These are phyloP conservation scores for Chaetomiaceae sp. DNA, from an alignment of 2,329 filamentous ascomycete species.

Conservation along the genomic window DNA sequence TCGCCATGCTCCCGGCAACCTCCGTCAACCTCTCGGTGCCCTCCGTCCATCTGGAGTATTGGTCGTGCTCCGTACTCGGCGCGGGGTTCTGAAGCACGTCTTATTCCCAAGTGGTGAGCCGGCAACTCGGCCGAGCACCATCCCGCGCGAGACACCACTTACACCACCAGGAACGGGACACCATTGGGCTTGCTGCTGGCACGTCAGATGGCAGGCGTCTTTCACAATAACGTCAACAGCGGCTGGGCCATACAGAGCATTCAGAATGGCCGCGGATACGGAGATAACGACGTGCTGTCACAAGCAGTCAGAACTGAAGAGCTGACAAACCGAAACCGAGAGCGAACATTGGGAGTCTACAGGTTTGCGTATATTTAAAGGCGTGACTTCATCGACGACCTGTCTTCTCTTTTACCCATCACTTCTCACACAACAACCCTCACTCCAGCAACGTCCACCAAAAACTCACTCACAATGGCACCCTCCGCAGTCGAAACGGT, in stretches of 20 bases:
- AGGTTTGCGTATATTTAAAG: too few relatives aligned
- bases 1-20: too few relatives aligned
- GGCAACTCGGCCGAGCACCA: neutral
- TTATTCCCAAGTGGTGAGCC: neutral
- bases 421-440: neutral
- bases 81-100: conserved; percentile 17
- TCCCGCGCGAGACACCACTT: neutral
- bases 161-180: too few relatives aligned
- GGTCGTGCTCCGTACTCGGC: too few relatives aligned
- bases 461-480: conserved; percentile 25
- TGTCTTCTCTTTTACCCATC: too few relatives aligned
- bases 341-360: too few relatives aligned
- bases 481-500: conserved; percentile 23
- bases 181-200: conserved; percentile 5
- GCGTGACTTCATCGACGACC: too few relatives aligned
- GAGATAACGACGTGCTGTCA: neutral
- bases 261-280: neutral
- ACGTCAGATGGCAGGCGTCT: conserved; percentile 16
- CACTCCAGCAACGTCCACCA: neutral
- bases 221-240: neutral
- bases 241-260: neutral
- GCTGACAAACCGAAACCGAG: neutral
- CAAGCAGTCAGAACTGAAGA: neutral
- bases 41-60: too few relatives aligned
- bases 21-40: too few relatives aligned